These are phyloP conservation scores for Ailanthus altissimus DNA, from an alignment of 345 rosid genomes.

Conservation along the genomic window DNA sequence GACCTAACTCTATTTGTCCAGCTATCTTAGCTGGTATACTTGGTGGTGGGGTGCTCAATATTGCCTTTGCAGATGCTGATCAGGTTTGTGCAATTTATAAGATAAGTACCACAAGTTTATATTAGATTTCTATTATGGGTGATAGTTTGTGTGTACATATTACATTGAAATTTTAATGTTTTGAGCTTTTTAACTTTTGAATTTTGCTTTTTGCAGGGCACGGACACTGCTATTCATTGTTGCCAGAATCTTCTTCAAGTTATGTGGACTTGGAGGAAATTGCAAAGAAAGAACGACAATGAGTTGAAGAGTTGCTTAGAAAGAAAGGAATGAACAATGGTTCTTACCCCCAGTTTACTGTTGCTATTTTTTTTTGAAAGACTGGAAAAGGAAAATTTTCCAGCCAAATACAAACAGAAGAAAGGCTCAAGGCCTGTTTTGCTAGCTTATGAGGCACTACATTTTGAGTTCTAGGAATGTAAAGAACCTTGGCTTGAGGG, in stretches of 20 bases:
- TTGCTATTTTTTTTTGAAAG: too few species aligned
- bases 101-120: not conserved
- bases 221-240: slow-evolving; percentile 37
- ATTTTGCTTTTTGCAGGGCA: slow-evolving; percentile 38
- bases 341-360: slow-evolving; percentile 66
- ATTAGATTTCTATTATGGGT: too few species aligned
- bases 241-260: slow-evolving; percentile 49
- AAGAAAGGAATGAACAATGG: slow-evolving; percentile 57
- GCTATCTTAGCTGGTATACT: slow-evolving; percentile 53
- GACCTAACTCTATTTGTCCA: slow-evolving; percentile 35
- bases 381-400: too few species aligned
- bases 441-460: too few species aligned
- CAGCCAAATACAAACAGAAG: too few species aligned
- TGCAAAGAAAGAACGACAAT: slow-evolving; percentile 67
- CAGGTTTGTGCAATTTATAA: slow-evolving; percentile 43
- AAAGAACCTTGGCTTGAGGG: too few species aligned
- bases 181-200: not conserved
- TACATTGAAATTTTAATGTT: not conserved
- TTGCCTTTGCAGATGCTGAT: slow-evolving; percentile 68
- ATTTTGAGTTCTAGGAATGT: too few species aligned
- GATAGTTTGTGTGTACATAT: not conserved
- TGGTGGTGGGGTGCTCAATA: slow-evolving; percentile 52
- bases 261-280: slow-evolving; percentile 55
- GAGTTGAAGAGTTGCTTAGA: slow-evolving; percentile 60
- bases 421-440: too few species aligned